Evolutionary conservation across 805 yeast genomes (phyloP), one percentile per base, ranked within the genome.

Genomic region (Starmera caribaea): DNA sequence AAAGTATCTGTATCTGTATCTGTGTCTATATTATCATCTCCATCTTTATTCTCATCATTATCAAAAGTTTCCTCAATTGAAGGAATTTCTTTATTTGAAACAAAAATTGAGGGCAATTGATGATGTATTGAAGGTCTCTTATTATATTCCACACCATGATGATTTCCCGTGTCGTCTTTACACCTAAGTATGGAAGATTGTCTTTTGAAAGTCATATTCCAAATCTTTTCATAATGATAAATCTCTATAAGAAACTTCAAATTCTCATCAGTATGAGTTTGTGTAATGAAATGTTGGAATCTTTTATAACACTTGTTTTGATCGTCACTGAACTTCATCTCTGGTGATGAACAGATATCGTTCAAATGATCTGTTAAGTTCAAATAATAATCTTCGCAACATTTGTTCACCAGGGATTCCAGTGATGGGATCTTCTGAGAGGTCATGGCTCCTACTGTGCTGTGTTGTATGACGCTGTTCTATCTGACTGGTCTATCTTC

Each of bases 181-280:
- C 61, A 57, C 40, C 55, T 57, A 36, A 58, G 40, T 5, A 57
- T 52, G 8, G 61, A 55, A 15, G 53, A 54, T 35, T 58, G 51
- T 35, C 60, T 48, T 36, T 57, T 54, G 48, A 57, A 58, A 8
- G 53, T 41, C 34, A 45, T 42, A 40, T 65, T 68, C 59, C 66
- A 67, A 38, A 58, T 58, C 50, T 63, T 59, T 45, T 71, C 74
- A 50, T 71, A 71, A 37, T 63, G 65, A 50, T 52, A 69, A 14
- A 70, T 68, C 41, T 66, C 69, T 5, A 70, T 58, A 27, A 71
- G 51, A 43, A 71, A 71, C 34, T 59, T 51, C 32, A 71, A 56
- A 50, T 68, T 70, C 49, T 71, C 76, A 38, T 58, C 59, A 48
- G 72, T 65, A 44, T 71, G 75, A 29, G 62, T 54, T n/a, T 57